Evolutionary conservation across 1,284 basidiomycete species (phyloP), one percentile per base, ranked within the genome.

Genomic region (Heterobasidion parviporum): DNA sequence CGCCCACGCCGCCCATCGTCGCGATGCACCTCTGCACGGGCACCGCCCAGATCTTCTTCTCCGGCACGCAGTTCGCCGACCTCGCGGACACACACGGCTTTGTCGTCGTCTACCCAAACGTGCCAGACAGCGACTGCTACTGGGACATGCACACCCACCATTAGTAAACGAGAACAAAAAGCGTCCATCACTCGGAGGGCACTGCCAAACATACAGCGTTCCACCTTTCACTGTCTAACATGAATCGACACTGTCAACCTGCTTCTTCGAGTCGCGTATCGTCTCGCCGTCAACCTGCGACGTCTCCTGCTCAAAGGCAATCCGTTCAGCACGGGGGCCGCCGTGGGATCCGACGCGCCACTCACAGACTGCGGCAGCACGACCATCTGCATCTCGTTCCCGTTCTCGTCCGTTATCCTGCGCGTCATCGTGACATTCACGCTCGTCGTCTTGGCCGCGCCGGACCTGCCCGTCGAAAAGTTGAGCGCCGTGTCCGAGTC

Each of bases 1-100:
- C 69, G 53, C 70, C 70, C 3, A 74, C 77, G 0, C 70, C 77
- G 38, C 67, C 81, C 38, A 76, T 81, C 54, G 73, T 81, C 52
- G 79, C 78, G 20, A 75, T 80, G 41, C 79, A 78, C 61, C 76
- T 75, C 57, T 81, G 80, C 68, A 64, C 67, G 6, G 80, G 77
- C 18, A 75, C 76, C 0, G 80, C 77, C 0, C 76, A 78, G 61
- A 76, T 72, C 1, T 82, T 72, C 67, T 82, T 76, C 71, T 56
- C 64, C 36, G 75, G 76, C 48, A 77, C 77, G n/a, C 69, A 70
- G 59, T 80, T 74, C 59, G 76, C 77, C 49, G 68, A 68, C 48
- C 68, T 76, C 20, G 74, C 77, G 0, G 76, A 82, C 59, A 67
- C 68, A 32, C 68, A 76, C 56, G 77, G 73, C 15, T 81, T 67